Evolutionary conservation across 2,329 filamentous ascomycete species (phyloP).

Genomic region (Sarocladium brachiariae): DNA sequence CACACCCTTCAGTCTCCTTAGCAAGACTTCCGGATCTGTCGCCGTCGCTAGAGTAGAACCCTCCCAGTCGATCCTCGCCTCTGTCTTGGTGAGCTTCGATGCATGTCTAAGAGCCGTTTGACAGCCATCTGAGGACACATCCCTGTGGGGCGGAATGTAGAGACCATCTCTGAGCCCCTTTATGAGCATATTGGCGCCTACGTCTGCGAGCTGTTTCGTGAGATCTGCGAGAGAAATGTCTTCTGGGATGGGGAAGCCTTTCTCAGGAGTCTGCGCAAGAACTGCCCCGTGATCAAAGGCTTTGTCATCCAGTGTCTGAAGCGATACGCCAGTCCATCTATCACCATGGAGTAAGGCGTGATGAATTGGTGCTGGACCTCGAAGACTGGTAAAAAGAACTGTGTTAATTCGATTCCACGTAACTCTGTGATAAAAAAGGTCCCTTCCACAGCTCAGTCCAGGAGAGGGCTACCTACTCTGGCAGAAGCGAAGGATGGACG

Average conservation of each 20-base stretch:
- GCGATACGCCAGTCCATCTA: constrained; percentile 62
- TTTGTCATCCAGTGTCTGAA: constrained; percentile 76
- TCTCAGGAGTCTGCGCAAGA: constrained; percentile 59
- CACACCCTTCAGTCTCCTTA: constrained; percentile 30
- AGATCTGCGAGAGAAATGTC: constrained; percentile 36
- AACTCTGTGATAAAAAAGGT: too few species aligned
- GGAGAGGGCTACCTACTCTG: constrained; percentile 52
- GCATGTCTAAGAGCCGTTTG: constrained; percentile 43
- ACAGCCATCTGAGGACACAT: constrained; percentile 23
- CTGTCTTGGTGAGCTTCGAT: constrained; percentile 62
- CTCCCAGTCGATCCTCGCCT: constrained; percentile 56
- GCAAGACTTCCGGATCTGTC: constrained; percentile 8
- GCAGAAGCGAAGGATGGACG: constrained; percentile 85
- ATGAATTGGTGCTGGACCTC: constrained; percentile 80
- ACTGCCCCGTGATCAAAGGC: constrained; percentile 75
- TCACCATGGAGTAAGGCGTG: constrained; percentile 66
- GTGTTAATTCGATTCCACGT: too few species aligned
- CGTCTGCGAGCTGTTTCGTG: constrained; percentile 44
- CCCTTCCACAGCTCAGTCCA: too few species aligned
- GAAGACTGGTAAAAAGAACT: too few species aligned
- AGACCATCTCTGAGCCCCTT: constrained; percentile 53
- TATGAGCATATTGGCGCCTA: constrained; percentile 67
- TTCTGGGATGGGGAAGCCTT: constrained; percentile 45
- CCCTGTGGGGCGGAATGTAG: constrained; percentile 56
- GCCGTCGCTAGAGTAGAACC: constrained; percentile 37